Evolutionary conservation across 345 rosid species (phyloP).

Genomic region (Populus simonii): DNA sequence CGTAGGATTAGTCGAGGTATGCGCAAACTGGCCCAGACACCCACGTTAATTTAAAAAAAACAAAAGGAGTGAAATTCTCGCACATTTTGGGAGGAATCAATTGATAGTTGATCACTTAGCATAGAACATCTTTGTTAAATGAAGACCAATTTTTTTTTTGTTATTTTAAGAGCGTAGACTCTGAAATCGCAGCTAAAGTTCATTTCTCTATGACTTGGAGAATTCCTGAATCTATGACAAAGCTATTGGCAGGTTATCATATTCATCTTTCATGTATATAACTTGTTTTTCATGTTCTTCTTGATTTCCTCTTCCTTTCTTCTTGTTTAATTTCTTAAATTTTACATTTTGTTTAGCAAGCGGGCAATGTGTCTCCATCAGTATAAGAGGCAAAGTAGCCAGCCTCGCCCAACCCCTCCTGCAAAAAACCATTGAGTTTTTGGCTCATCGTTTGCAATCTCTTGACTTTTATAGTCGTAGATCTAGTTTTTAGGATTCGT

Average conservation of each 20-base stretch:
- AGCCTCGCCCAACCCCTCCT: neutral
- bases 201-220: neutral
- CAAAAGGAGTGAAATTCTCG: too few species aligned
- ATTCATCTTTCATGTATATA: neutral
- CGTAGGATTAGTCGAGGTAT: fast-evolving
- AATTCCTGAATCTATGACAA: neutral
- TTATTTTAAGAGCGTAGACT: neutral
- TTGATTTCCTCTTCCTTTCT: too few species aligned
- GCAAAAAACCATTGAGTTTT: too few species aligned
- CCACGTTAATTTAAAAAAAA: too few species aligned
- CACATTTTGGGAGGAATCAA: too few species aligned
- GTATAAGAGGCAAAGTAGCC: neutral
- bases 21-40: fast-evolving
- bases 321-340: neutral
- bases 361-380: neutral
- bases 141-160: neutral
- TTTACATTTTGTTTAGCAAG: neutral
- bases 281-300: neutral
- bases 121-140: neutral
- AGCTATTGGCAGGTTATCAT: neutral
- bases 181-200: neutral
- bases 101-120: neutral
- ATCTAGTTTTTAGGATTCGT: neutral
- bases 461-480: neutral
- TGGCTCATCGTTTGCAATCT: neutral